A percentile compares a stretch with the other conserved stretches of the same genome.
phyloP scores from a whole-genome alignment of 345 rosid genomes.

The Passiflora organensis region DNA sequence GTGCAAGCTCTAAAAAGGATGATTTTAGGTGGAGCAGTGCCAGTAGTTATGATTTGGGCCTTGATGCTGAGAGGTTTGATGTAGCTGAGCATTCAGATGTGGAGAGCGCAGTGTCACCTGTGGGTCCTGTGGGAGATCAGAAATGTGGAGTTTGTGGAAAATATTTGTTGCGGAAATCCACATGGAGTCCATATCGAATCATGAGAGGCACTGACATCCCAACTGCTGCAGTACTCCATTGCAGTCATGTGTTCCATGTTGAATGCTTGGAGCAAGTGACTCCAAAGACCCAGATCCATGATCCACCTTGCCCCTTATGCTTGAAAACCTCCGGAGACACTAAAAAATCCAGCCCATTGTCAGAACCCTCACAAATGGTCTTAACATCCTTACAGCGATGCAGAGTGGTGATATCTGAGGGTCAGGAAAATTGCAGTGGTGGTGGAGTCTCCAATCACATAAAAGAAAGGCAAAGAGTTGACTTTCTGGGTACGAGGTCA shows the following conservation, averaged over 20 bases:
- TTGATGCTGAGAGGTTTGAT: slow-evolving; percentile 50
- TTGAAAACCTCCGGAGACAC: slow-evolving; percentile 36
- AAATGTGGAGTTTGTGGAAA: slow-evolving; percentile 78
- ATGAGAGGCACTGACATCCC: slow-evolving; percentile 77
- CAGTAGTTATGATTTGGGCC: slow-evolving; percentile 57
- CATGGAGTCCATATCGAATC: slow-evolving; percentile 75
- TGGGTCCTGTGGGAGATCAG: slow-evolving; percentile 26
- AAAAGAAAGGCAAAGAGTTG: slow-evolving; percentile 36
- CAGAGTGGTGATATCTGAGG: slow-evolving; percentile 42
- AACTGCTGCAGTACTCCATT: slow-evolving; percentile 65
- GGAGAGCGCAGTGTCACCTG: slow-evolving; percentile 34
- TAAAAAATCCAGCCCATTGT: slow-evolving; percentile 39
- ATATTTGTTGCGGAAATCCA: slow-evolving; percentile 62
- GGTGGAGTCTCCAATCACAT: slow-evolving; percentile 27
- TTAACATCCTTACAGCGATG: slow-evolving; percentile 55
- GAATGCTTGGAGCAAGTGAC: slow-evolving; percentile 87
- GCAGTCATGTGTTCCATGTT: slow-evolving; percentile 80
- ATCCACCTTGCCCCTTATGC: slow-evolving; percentile 74
- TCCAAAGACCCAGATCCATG: slow-evolving; percentile 55
- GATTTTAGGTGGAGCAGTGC: slow-evolving; percentile 73
- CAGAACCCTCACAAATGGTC: slow-evolving; percentile 65
- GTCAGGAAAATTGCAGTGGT: slow-evolving; percentile 20
- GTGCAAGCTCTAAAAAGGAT: slow-evolving; percentile 62
- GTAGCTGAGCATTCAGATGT: slow-evolving; percentile 32
- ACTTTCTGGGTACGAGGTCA: slow-evolving; percentile 26